A percentile compares a stretch with the other conserved stretches of the same genome.
Evolutionary conservation across 2,329 filamentous ascomycete genomes (phyloP).

Genomic region (Microdochium bolleyi): DNA sequence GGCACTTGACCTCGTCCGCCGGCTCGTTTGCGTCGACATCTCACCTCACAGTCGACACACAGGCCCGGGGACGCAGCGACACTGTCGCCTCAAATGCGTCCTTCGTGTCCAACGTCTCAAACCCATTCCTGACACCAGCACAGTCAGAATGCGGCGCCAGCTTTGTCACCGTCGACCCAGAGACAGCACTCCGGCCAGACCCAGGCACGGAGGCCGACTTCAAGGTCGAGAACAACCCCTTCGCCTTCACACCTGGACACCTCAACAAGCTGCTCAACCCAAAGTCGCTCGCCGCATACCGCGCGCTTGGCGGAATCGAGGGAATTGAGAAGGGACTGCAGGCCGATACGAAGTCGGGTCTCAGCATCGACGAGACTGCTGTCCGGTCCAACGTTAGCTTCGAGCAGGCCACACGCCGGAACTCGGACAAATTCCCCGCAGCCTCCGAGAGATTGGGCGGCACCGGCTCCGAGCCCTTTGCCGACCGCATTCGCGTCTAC

Average conservation of each 20-base stretch:
- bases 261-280: constrained; percentile 68
- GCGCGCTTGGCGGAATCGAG: constrained; percentile 59
- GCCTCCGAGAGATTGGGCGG: not conserved
- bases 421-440: constrained; percentile 11
- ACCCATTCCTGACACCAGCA: constrained; percentile 21
- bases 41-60: not conserved
- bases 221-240: constrained; percentile 58
- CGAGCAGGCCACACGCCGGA: constrained; percentile 16
- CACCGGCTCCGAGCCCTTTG: constrained; percentile 15
- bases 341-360: constrained; percentile 52
- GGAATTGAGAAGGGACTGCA: constrained; percentile 65
- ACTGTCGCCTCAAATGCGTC: constrained; percentile 5
- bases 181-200: constrained; percentile 55
- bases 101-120: constrained; percentile 19
- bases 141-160: constrained; percentile 20
- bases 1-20: not conserved
- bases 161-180: constrained; percentile 14
- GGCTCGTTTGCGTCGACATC: not conserved
- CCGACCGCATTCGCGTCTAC: constrained; percentile 52
- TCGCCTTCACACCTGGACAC: constrained; percentile 67
- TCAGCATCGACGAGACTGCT: constrained; percentile 59
- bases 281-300: constrained; percentile 63
- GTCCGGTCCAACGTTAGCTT: constrained; percentile 18
- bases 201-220: constrained; percentile 66
- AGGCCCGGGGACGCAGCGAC: not conserved